Evolutionary conservation across 495 filamentous ascomycete species (phyloP), one percentile per base, ranked within the genome.

Genomic region (Darksidea phi): DNA sequence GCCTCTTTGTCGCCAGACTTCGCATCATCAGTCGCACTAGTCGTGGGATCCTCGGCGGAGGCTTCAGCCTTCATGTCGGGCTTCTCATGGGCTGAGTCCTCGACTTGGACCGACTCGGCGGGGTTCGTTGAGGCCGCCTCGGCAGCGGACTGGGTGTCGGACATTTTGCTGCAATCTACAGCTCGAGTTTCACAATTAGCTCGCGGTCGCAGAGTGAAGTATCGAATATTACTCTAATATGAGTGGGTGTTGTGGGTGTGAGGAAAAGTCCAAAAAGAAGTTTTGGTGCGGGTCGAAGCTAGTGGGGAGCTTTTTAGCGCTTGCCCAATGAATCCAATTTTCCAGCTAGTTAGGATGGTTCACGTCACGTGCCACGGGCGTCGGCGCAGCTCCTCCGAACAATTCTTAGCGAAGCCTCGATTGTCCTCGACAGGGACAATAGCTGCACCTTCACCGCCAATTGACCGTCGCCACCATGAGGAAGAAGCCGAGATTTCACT

Each of bases 401-500:
- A 32, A 32, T 32, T 32, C 28, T 54, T 18, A 11, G 51, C 2
- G 20, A 1, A 24, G 37, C 11, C 51, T n/a, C 17, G 5, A 23
- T n/a, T 20, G 36, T 10, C n/a, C 8, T 17, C n/a, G n/a, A 24
- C 28, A 1, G 20, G 17, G 26, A 2, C 20, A n/a, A 36, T 10
- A 20, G 20, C 15, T 3, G 25, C 54, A 48, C 8, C 10, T 25
- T 15, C 49, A 32, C 8, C 26, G 5, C 20, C 13, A 21, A 51
- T 51, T 58, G 43, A 13, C 24, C 28, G 28, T 23, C 48, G 12
- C 42, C 63, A 58, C 48, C 43, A 84, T 78, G 82, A 77, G 80
- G 59, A 82, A 78, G 61, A 45, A 50, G 41, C 34, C 54, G 42
- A 80, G 80, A 67, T 86, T 81, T 69, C 83, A 88, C 64, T 77